phyloP scores from a whole-genome alignment of 1,284 basidiomycete genomes.

The Tilletia caries region DNA sequence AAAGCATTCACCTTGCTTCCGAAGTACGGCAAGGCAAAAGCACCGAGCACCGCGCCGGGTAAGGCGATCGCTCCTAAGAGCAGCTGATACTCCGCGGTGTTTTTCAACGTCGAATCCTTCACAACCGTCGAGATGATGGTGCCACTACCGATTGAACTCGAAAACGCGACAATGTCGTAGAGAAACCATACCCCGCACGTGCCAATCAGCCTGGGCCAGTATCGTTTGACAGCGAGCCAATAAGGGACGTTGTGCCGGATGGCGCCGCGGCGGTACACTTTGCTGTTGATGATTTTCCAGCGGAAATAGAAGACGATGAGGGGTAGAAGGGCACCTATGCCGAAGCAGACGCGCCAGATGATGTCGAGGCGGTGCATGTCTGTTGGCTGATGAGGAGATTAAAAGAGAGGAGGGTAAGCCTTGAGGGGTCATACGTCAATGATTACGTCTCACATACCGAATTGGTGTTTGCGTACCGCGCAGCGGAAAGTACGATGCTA shows the following conservation, averaged over 20 bases:
- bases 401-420: background rate
- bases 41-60: conserved; percentile 67
- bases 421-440: no score
- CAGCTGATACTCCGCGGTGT: conserved; percentile 66
- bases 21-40: conserved; percentile 44
- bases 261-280: conserved; percentile 54
- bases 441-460: background rate
- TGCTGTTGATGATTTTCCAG: conserved; percentile 67
- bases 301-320: conserved; percentile 70
- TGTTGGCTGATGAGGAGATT: conserved; percentile 33
- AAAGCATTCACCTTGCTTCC: conserved; percentile 20
- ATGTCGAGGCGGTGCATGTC: conserved; percentile 66
- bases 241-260: conserved; percentile 62
- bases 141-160: conserved; percentile 61
- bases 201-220: conserved; percentile 59
- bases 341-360: conserved; percentile 74
- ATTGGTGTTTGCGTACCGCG: conserved; percentile 26
- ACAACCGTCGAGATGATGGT: conserved; percentile 56
- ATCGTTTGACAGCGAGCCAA: conserved; percentile 63
- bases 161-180: conserved; percentile 73
- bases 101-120: conserved; percentile 58
- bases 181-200: conserved; percentile 24
- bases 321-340: conserved; percentile 68
- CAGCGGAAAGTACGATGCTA: conserved; percentile 64
- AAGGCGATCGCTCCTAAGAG: conserved; percentile 67